Evolutionary conservation across 352 stramenopile species (phyloP).

Genomic region (Phytophthora cryptogea): DNA sequence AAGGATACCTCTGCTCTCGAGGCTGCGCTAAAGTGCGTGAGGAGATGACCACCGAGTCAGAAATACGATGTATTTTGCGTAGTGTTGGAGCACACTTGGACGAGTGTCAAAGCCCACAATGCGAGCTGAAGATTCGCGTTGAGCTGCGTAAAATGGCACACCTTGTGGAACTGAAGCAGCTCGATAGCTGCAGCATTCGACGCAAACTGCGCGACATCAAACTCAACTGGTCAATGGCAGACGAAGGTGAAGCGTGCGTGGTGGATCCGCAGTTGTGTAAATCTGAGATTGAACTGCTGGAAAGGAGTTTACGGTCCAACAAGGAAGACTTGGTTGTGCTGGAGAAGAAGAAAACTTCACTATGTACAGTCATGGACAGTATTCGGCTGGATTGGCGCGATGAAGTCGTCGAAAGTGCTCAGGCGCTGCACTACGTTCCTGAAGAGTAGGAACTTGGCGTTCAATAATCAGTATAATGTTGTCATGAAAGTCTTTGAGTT

Average conservation of each 20-base stretch:
- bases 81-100: slow-evolving; percentile 1
- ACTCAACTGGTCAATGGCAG: neutral
- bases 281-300: neutral
- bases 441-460: slow-evolving; percentile 1
- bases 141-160: neutral
- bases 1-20: slow-evolving; percentile 7
- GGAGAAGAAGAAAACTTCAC: neutral
- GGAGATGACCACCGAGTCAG: neutral
- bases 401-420: neutral
- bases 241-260: slow-evolving; percentile 1
- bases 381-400: slow-evolving; percentile 23
- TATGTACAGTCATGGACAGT: slow-evolving; percentile 17
- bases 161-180: slow-evolving; percentile 14
- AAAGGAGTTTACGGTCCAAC: neutral
- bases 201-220: slow-evolving; percentile 9
- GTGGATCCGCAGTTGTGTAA: neutral
- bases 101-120: slow-evolving; percentile 8
- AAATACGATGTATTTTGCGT: neutral
- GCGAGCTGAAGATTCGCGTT: slow-evolving; percentile 7
- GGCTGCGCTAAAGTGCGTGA: neutral
- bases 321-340: slow-evolving; percentile 4
- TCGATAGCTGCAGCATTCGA: slow-evolving; percentile 7
- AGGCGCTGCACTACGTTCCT: slow-evolving; percentile 1
- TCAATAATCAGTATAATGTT: neutral
- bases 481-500: neutral